phyloP scores from a whole-genome alignment of 805 yeast genomes.

The Pichia pseudocactophila region DNA sequence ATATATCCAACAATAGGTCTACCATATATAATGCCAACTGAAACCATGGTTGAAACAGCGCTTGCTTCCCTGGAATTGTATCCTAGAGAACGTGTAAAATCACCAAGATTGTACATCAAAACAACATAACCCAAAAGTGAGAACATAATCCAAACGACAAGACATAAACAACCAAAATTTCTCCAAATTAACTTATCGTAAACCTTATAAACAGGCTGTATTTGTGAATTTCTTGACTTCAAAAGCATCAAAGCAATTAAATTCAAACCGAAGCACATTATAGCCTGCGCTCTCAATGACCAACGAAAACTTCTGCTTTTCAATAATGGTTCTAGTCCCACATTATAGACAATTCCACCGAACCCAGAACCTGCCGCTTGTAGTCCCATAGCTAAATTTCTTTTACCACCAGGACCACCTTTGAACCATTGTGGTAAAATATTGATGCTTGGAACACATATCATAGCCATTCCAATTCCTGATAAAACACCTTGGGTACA shows the following conservation, averaged over 20 bases:
- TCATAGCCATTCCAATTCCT: conserved; percentile 49
- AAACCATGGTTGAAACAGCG: conserved; percentile 49
- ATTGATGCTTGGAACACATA: conserved; percentile 50
- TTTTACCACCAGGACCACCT: conserved; percentile 32
- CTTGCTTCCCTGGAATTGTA: conserved; percentile 47
- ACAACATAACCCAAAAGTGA: conserved; percentile 56
- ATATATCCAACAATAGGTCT: conserved; percentile 47
- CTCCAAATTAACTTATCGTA: conserved; percentile 34
- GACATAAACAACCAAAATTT: conserved; percentile 28
- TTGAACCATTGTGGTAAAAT: conserved; percentile 63
- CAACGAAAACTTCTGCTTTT: conserved; percentile 32
- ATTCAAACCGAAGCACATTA: conserved; percentile 29
- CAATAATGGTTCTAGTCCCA: conserved; percentile 40
- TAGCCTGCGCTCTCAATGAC: conserved; percentile 44
- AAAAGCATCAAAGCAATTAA: conserved; percentile 28
- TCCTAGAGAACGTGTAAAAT: conserved; percentile 53
- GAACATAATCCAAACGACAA: conserved; percentile 34
- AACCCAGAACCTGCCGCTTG: conserved; percentile 43
- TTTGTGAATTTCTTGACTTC: conserved; percentile 30
- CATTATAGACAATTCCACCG: conserved; percentile 42
- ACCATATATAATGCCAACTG: conserved; percentile 47
- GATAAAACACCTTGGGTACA: conserved; percentile 60
- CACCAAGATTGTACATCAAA: conserved; percentile 48
- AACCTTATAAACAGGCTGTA: conserved; percentile 29
- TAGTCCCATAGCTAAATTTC: conserved; percentile 46